These are phyloP conservation scores for Lyophyllum atratum DNA, from an alignment of 768 basidiomycete species.

Conservation along the genomic window DNA sequence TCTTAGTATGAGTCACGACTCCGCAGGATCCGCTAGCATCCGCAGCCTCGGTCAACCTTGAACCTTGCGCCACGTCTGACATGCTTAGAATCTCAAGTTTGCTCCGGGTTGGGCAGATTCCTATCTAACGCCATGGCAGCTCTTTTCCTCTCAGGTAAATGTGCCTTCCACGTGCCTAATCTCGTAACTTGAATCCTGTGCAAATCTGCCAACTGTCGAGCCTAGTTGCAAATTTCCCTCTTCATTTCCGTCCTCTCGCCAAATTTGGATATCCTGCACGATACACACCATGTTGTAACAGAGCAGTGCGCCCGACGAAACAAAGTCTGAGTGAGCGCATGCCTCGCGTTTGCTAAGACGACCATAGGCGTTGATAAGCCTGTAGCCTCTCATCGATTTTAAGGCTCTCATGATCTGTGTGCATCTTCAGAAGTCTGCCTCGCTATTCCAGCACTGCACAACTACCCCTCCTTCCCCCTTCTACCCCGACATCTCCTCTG, in stretches of 20 bases:
- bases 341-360: neutral
- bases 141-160: neutral
- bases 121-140: neutral
- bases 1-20: neutral
- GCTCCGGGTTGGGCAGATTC: neutral
- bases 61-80: conserved; percentile 1
- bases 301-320: neutral
- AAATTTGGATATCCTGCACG: neutral
- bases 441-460: neutral
- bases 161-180: neutral
- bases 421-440: neutral
- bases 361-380: neutral
- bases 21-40: no score
- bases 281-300: neutral
- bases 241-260: conserved; percentile 2
- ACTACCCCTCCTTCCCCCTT: neutral
- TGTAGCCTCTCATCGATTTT: neutral
- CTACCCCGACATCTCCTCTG: neutral
- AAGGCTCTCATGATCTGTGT: neutral
- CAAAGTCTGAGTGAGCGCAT: neutral
- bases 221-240: neutral
- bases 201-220: neutral
- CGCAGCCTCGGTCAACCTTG: no score
- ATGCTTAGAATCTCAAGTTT: neutral
- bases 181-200: neutral